These are phyloP conservation scores for Fusarium coffeatum DNA, from an alignment of 2,329 filamentous ascomycete genomes.

Conservation along the genomic window DNA sequence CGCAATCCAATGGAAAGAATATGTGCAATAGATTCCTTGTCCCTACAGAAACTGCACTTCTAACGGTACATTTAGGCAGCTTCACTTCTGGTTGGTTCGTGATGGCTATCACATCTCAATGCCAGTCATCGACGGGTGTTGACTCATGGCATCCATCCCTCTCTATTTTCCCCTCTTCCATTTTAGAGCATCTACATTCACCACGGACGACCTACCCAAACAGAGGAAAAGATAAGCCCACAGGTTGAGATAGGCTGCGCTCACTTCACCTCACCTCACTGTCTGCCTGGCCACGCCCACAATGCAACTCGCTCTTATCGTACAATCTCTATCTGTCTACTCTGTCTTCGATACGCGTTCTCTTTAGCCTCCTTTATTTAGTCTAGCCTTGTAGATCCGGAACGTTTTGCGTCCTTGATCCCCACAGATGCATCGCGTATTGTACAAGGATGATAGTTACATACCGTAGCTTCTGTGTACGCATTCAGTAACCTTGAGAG, in stretches of 20 bases:
- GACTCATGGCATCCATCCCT: slow-evolving; percentile 29
- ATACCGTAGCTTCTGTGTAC: slow-evolving; percentile 1
- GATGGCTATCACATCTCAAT: slow-evolving; percentile 21
- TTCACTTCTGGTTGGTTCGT: slow-evolving; percentile 22
- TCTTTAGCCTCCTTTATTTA: slow-evolving; percentile 21
- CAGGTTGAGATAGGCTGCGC: slow-evolving; percentile 22
- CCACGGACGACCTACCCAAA: background rate
- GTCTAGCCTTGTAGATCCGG: slow-evolving; percentile 35
- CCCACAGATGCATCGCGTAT: slow-evolving; percentile 18
- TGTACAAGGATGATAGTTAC: slow-evolving; percentile 6
- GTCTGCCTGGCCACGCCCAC: slow-evolving; percentile 15
- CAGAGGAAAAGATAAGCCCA: slow-evolving; percentile 22
- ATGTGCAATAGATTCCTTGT: slow-evolving; percentile 4
- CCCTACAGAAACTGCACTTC: background rate
- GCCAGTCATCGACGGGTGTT: slow-evolving; percentile 31
- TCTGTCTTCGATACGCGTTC: slow-evolving; percentile 16
- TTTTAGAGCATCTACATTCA: slow-evolving; percentile 10
- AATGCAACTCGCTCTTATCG: slow-evolving; percentile 16
- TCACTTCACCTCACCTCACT: background rate
- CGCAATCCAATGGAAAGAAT: slow-evolving; percentile 9
- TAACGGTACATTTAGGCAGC: slow-evolving; percentile 6
- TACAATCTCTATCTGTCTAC: background rate
- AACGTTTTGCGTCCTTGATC: slow-evolving; percentile 16
- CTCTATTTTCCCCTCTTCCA: slow-evolving; percentile 13
- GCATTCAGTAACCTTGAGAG: slow-evolving; percentile 24